Evolutionary conservation across 2,329 filamentous ascomycete species (phyloP), one percentile per base, ranked within the genome.

Genomic region (Scleromitrula shiraiana): DNA sequence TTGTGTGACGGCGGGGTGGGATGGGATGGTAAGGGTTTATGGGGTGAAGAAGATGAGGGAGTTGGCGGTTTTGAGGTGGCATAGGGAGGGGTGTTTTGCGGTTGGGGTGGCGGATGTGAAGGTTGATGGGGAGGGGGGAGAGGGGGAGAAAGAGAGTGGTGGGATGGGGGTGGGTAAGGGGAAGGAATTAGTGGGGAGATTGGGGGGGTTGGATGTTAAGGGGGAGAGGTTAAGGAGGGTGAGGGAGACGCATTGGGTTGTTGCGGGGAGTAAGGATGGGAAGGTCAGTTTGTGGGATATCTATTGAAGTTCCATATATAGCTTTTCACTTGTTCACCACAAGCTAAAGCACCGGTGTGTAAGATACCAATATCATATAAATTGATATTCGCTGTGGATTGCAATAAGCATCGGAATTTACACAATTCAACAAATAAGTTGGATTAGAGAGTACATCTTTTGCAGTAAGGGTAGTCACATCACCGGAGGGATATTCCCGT

Each of bases 231-330:
- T 80, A 19, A 70, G 70, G 29, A 81, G 80, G 57, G 82, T 84
- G 9, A 81, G 77, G 59, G 72, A 71, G 42, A 84, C 83, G 20
- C 91, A 97, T 65, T 97, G 91, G 90, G 65, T 97, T 43, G 93
- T 85, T 15, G 88, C 33, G 3, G 45, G 45, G 9, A 85, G 87
- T 47, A 98, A 97, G 65, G 93, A 97, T 69, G 93, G 91, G 15
- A 95, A 94, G 65, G 80, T 97, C 53, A 95, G 88, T 62, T 70
- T 98, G 57, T 98, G 93, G 93, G 88, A 96, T 69, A 82, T 97
- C 50, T 98, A 93, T 37, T 60, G 30, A 52, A 10, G 9, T 37
- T 19, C 12, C 20, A 37, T 29, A 29, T 29, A 7, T 29, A 29
- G 26, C 12, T 6, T 6, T 7, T 29, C 7, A 29, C 7, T 12